Evolutionary conservation across 805 yeast species (phyloP), one percentile per base, ranked within the genome.

Genomic region (Cyberlindnera misumaiensis): DNA sequence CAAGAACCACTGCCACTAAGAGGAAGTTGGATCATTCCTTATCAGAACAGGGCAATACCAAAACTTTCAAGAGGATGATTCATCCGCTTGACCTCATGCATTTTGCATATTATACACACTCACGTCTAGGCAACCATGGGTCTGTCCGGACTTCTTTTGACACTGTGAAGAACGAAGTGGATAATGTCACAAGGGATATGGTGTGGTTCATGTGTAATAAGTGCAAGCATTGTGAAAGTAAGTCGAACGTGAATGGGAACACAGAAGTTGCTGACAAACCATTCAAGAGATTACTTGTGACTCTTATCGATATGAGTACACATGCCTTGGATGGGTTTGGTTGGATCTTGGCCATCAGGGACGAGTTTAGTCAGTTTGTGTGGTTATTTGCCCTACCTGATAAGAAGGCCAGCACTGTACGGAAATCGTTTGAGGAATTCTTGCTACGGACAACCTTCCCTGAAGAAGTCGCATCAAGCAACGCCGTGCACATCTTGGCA

Each of bases 171-270:
- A 32, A 22, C 26, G 30, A 15, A 7, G 25, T 33, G 13, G 35
- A 33, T 25, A 33, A 33, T n/a, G 10, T 33, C 8, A 33, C 35
- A 8, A 33, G 35, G 18, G 29, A 33, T 16, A 33, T 33, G 35
- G 14, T 33, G 5, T 33, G 35, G 35, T 33, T 33, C n/a, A 25
- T 25, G n/a, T 33, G 35, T 16, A 15, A 14, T 11, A 14, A 16
- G 6, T 33, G 35, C 15, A 13, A 13, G 27, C 11, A 18, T 5
- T 32, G 34, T 20, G 32, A 10, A 20, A 13, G 11, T 3, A 17
- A n/a, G 20, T 16, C 20, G 6, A 30, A 15, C 9, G 13, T 15
- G 18, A n/a, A 30, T 12, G 14, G 22, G 12, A 13, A 22, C 20
- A 11, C 5, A 6, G 12, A 12, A n/a, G 22, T 11, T 16, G 32